Conservation (phyloP, 257 asterid genomes). For the Plantago ovata region DNA sequence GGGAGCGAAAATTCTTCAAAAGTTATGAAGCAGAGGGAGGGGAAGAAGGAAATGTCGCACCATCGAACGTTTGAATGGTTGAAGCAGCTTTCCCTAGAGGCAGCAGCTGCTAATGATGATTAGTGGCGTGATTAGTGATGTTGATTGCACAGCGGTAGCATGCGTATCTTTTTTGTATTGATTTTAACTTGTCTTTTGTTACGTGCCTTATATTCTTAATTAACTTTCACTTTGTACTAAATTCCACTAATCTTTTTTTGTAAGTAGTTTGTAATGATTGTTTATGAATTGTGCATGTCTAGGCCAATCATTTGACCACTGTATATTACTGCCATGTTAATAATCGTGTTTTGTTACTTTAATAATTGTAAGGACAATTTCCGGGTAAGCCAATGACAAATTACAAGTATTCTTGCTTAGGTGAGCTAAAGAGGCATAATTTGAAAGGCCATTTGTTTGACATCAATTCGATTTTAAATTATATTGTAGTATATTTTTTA, state of each 20-base stretch:
- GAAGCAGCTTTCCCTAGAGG: slow-evolving; percentile 78
- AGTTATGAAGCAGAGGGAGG: slow-evolving; percentile 7
- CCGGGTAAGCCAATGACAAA: not conserved
- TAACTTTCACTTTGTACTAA: slow-evolving; percentile 3
- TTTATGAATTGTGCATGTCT: slow-evolving; percentile 2
- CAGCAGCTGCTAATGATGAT: slow-evolving; percentile 27
- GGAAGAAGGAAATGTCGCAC: slow-evolving; percentile 55
- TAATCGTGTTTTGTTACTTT: not conserved
- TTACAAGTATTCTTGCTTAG: not conserved
- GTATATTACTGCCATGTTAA: not conserved
- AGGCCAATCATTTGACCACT: slow-evolving; percentile 10
- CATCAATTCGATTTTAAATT: too few species aligned
- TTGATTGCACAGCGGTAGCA: slow-evolving; percentile 30
- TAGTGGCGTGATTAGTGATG: slow-evolving; percentile 23
- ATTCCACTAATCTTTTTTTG: not conserved
- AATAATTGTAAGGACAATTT: not conserved
- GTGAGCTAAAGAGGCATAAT: too few species aligned
- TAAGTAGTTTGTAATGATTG: slow-evolving; percentile 7
- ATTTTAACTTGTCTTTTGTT: slow-evolving; percentile 19
- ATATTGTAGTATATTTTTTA: too few species aligned
- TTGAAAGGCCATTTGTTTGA: too few species aligned
- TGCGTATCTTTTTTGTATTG: slow-evolving; percentile 14
- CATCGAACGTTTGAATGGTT: slow-evolving; percentile 91
- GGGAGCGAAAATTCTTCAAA: slow-evolving; percentile 20
- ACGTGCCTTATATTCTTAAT: slow-evolving; percentile 1